phyloP scores from a whole-genome alignment of 331 rosid genomes.

The Erythrophleum ivorense region DNA sequence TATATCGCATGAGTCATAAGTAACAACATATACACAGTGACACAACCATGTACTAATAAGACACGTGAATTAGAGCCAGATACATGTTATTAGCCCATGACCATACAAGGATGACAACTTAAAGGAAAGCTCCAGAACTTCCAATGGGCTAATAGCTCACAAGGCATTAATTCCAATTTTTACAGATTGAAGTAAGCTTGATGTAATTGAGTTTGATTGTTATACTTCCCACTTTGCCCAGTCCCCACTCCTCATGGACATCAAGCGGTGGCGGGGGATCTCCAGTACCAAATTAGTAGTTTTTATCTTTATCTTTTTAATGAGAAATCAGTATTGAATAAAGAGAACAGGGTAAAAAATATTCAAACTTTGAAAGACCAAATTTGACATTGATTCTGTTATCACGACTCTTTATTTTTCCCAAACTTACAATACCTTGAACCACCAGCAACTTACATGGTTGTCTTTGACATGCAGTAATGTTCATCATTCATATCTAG shows the following conservation, averaged over 20 bases:
- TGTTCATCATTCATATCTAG: constrained; percentile 25
- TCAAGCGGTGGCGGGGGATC: background rate
- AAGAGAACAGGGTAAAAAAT: constrained; percentile 35
- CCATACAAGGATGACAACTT: constrained; percentile 32
- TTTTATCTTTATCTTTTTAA: constrained; percentile 2
- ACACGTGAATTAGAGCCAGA: constrained; percentile 24
- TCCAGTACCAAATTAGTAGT: background rate
- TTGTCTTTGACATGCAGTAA: constrained; percentile 13
- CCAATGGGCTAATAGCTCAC: background rate
- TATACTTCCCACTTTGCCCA: background rate
- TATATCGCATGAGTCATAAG: constrained; percentile 17
- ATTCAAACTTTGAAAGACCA: constrained; percentile 21
- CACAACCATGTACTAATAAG: constrained; percentile 20
- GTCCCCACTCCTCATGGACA: background rate
- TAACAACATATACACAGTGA: constrained; percentile 24
- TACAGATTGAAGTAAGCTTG: background rate
- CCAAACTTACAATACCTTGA: constrained; percentile 20
- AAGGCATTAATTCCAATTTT: background rate
- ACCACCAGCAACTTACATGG: constrained; percentile 5
- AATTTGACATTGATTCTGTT: constrained; percentile 9
- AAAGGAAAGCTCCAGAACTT: background rate
- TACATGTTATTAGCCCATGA: constrained; percentile 24
- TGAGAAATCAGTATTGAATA: constrained; percentile 8
- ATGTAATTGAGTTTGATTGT: background rate
- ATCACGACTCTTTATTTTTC: constrained; percentile 2